Percentiles rank a stretch among this genome's conserved stretches.
Conservation (phyloP, 225 moss, liverwort and hornwort species). For the Marchantia paleacea region DNA sequence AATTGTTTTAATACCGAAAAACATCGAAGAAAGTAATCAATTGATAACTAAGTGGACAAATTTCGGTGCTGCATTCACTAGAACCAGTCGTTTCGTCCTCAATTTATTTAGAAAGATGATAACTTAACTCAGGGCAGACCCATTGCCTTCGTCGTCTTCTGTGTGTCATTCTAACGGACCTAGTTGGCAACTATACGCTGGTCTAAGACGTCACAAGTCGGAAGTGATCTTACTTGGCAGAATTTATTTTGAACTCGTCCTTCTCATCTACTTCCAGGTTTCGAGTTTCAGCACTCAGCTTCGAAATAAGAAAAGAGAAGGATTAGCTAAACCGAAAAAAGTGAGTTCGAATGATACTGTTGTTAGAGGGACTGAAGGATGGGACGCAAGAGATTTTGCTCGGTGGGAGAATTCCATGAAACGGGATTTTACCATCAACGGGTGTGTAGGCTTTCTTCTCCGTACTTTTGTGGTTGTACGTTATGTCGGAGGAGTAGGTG, state of each 20-base stretch:
- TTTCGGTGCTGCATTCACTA: no score
- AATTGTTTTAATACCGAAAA: no score
- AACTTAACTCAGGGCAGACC: no score
- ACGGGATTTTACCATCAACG: constrained; percentile 93
- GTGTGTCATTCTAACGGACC: no score
- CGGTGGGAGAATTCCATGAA: constrained; percentile 86
- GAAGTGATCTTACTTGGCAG: no score
- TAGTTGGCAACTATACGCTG: no score
- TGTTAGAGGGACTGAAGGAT: constrained; percentile 73
- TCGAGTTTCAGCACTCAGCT: constrained; percentile 89
- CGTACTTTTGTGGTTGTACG: not conserved
- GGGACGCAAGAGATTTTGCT: constrained; percentile 83
- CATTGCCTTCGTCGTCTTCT: no score
- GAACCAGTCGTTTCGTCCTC: no score
- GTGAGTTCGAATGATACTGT: constrained; percentile 28
- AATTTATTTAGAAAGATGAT: no score
- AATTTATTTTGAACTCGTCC: not conserved
- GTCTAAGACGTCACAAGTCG: no score
- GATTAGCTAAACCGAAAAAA: constrained; percentile 14
- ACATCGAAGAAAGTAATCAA: no score
- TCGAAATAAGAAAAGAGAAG: constrained; percentile 44
- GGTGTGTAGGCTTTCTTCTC: constrained; percentile 41
- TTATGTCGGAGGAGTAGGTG: not conserved
- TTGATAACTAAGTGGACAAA: no score
- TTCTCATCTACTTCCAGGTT: constrained; percentile 42